A percentile compares a stretch with the other conserved stretches of the same genome.
phyloP scores from a whole-genome alignment of 768 basidiomycete species.

The Phylloporus sp. region DNA sequence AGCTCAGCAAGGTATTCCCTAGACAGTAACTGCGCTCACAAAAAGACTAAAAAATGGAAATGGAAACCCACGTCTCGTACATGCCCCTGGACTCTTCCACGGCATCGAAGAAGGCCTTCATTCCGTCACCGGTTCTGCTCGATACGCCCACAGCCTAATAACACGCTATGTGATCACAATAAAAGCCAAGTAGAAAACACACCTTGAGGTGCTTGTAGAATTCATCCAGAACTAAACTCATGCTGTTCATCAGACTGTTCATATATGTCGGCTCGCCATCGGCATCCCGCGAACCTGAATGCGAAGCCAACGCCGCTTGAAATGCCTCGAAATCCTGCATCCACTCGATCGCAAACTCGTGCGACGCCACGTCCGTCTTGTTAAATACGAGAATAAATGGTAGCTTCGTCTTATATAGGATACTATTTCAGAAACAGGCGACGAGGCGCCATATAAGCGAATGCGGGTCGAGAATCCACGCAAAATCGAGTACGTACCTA shows the following conservation, averaged over 20 bases:
- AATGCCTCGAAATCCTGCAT: constrained; percentile 98
- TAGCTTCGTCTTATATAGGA: constrained; percentile 95
- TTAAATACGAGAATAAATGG: constrained; percentile 99
- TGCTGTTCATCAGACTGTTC: constrained; percentile 98
- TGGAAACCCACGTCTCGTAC: constrained; percentile 71
- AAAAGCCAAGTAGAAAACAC: constrained; percentile 18
- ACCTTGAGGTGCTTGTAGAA: constrained; percentile 97
- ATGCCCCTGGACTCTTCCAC: constrained; percentile 85
- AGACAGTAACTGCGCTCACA: constrained; percentile 1
- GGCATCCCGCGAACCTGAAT: constrained; percentile 61
- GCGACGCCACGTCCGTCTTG: constrained; percentile 90
- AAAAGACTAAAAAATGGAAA: neutral
- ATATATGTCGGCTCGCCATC: constrained; percentile 96
- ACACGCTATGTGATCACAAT: neutral
- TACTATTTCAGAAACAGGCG: constrained; percentile 43
- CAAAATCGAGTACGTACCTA: constrained; percentile 48
- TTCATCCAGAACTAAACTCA: constrained; percentile 97
- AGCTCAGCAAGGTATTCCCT: constrained; percentile 94
- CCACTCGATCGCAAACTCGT: constrained; percentile 94
- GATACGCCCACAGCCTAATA: constrained; percentile 90
- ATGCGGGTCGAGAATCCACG: neutral
- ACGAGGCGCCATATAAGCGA: neutral
- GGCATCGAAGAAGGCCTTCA: constrained; percentile 87
- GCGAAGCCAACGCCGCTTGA: constrained; percentile 78
- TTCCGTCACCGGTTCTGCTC: constrained; percentile 91